Evolutionary conservation across 768 basidiomycete genomes (phyloP), one percentile per base, ranked within the genome.

Genomic region (Rhodocollybia butyracea): DNA sequence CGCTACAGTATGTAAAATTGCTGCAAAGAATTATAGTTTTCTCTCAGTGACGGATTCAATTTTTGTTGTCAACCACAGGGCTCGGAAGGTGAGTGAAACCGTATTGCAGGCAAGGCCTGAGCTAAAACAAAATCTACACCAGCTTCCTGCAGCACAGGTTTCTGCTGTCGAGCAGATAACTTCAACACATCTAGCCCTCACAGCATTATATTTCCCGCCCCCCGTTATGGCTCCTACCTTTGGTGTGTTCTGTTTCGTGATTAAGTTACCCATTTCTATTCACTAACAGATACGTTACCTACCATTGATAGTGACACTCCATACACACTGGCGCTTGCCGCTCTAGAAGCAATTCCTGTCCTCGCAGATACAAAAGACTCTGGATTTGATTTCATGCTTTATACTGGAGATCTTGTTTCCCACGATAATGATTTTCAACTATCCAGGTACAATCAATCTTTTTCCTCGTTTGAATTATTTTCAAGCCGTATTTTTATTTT

Each of bases 271-370:
- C n/a, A n/a, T n/a, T n/a, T n/a, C n/a, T n/a, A n/a, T n/a, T n/a
- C n/a, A n/a, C n/a, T n/a, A n/a, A n/a, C n/a, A n/a, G n/a, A n/a
- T n/a, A n/a, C n/a, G n/a, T n/a, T n/a, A n/a, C n/a, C n/a, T n/a
- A n/a, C n/a, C n/a, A n/a, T n/a, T n/a, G n/a, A n/a, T n/a, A 79
- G 89, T 57, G 89, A 91, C 61, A 76, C 83, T 0, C 88, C 89
- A 1, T 73, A 80, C 60, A 74, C 85, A 21, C 74, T 91, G 32
- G 80, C 72, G 10, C 57, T 83, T 42, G 73, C 89, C 13, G 83
- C 79, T 1, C 71, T 91, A 22, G 67, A 88, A 62, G 79, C 86
- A 3, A 88, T 91, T 54, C 88, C 89, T 22, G 74, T 74, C 2
- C 70, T 91, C 24, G 76, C 87, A 21, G 83, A 77, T 7, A 88